Evolutionary conservation across 2,329 filamentous ascomycete genomes (phyloP).

Genomic region (Metarhizium guizhouense): DNA sequence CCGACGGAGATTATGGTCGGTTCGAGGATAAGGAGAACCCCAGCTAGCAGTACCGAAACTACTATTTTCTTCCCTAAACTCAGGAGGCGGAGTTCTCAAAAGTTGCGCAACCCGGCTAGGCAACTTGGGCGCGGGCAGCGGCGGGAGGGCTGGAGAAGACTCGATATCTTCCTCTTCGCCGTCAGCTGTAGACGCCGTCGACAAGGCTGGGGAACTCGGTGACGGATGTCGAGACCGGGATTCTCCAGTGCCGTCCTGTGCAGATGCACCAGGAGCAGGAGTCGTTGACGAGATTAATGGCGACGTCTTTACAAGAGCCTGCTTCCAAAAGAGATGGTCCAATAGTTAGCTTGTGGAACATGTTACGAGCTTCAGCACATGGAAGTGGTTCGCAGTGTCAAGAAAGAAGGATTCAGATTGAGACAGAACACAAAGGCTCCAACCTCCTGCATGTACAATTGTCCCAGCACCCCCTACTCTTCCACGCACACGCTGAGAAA

Average conservation of each 20-base stretch:
- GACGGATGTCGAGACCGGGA: constrained; percentile 26
- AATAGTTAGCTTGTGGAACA: constrained; percentile 15
- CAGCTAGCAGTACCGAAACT: constrained; percentile 68
- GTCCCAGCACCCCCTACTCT: not conserved
- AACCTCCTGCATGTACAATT: not conserved
- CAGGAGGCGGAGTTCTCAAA: constrained; percentile 42
- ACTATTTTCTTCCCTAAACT: constrained; percentile 21
- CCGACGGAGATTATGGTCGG: constrained; percentile 43
- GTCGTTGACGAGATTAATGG: constrained; percentile 37
- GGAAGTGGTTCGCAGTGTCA: not conserved
- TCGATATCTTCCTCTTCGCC: constrained; percentile 42
- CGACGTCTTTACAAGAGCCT: constrained; percentile 46
- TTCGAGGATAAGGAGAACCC: constrained; percentile 80
- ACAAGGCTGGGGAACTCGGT: constrained; percentile 50
- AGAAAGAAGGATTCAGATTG: not conserved
- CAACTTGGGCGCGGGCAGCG: constrained; percentile 49
- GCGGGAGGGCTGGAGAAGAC: constrained; percentile 49
- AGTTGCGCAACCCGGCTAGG: constrained; percentile 46
- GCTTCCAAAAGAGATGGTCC: constrained; percentile 9
- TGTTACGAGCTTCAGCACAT: not conserved
- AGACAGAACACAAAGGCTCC: not conserved
- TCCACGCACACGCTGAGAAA: not conserved
- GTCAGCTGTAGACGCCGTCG: constrained; percentile 53
- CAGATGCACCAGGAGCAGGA: constrained; percentile 50
- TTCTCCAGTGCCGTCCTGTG: constrained; percentile 46